Conservation (phyloP, 129 eudicot genomes). For the Ambrosia trifida region DNA sequence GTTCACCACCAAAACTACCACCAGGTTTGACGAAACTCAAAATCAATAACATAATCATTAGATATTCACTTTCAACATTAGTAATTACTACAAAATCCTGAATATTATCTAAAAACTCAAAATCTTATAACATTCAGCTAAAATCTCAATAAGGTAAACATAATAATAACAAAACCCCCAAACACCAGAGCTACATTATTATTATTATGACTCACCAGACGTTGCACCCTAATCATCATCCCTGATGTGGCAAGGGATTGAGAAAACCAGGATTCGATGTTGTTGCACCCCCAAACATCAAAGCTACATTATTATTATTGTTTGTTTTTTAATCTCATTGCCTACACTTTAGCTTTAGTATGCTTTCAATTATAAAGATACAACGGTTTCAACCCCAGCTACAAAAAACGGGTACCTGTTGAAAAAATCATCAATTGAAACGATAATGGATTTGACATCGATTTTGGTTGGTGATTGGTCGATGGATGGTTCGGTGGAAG, state of each 20-base stretch:
- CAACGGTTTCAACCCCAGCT: constrained; percentile 36
- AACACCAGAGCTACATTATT: background rate
- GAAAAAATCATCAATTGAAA: constrained; percentile 76
- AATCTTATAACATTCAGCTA: background rate
- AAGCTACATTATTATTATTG: too few species aligned
- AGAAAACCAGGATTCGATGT: constrained; percentile 43
- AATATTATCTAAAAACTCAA: constrained; percentile 6
- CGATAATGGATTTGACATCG: constrained; percentile 62
- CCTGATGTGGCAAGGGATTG: constrained; percentile 53
- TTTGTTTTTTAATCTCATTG: too few species aligned
- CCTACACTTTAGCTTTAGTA: too few species aligned
- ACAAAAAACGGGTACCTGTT: constrained; percentile 81
- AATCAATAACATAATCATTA: background rate
- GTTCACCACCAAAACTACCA: too few species aligned
- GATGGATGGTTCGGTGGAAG: constrained; percentile 24
- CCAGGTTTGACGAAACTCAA: background rate
- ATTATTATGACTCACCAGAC: constrained; percentile 36
- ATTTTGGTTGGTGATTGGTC: constrained; percentile 61
- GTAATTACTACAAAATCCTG: background rate
- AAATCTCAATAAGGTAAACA: background rate
- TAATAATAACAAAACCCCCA: background rate
- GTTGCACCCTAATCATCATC: constrained; percentile 44
- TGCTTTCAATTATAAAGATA: too few species aligned
- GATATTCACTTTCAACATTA: background rate
- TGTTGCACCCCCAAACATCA: too few species aligned